Evolutionary conservation across 257 asterid species (phyloP).

Genomic region (Voacanga thouarsii): DNA sequence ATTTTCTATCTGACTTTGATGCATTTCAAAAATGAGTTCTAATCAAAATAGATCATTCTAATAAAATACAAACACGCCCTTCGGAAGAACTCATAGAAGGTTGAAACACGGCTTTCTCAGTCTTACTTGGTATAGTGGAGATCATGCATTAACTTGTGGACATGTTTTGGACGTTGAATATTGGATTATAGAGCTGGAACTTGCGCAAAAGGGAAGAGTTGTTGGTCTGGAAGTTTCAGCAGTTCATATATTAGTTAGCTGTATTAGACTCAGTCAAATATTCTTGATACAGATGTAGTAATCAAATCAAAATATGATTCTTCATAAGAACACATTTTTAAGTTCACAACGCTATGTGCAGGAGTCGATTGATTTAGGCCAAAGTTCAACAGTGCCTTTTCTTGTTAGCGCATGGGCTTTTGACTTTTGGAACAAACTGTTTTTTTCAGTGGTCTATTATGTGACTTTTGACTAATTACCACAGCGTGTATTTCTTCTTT

Average conservation of each 20-base stretch:
- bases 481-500: too few species aligned
- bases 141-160: background rate
- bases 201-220: background rate
- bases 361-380: background rate
- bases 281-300: background rate
- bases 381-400: background rate
- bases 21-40: too few species aligned
- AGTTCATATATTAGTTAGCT: background rate
- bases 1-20: too few species aligned
- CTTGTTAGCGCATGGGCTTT: background rate
- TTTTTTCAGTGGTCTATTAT: background rate
- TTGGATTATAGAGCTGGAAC: constrained; percentile 1
- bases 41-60: too few species aligned
- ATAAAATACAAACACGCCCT: too few species aligned
- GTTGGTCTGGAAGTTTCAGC: background rate
- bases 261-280: background rate
- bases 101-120: background rate
- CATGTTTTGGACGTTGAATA: background rate
- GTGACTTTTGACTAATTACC: background rate
- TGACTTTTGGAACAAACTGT: background rate
- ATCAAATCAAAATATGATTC: background rate
- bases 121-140: background rate
- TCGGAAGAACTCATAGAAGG: background rate
- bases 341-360: background rate
- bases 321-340: background rate